Evolutionary conservation across 768 basidiomycete species (phyloP), one percentile per base, ranked within the genome.

Genomic region (Coprinopsis cinerea): DNA sequence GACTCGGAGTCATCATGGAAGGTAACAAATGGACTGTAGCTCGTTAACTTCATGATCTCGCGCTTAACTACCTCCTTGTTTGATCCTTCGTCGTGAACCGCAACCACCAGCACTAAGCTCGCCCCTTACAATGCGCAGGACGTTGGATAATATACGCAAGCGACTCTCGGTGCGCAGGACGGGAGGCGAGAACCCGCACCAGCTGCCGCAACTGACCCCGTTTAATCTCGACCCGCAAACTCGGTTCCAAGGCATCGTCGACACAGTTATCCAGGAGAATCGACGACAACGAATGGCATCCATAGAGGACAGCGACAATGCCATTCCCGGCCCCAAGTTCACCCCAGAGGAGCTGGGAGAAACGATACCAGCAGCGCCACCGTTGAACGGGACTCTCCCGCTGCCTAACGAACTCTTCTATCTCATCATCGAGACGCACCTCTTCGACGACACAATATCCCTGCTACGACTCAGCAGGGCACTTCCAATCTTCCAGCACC

Each of bases 401-500:
- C 20, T 45, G 4, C 44, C 44, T 11, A 45, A n/a, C 44, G 44
- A 45, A 32, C 4, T 45, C 25, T 45, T 45, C 27, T 27, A 45
- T 18, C 41, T 43, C 28, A 32, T 45, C 27, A 45, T 45, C 44
- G 44, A 27, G 9, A 22, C 9, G 6, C 18, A 45, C 27, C 44
- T 45, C 22, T 28, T 11, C 4, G 20, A 11, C 44, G 44, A 45
- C 13, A 32, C 18, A 4, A 14, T 45, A 4, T 15, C 44, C n/a
- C 27, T 45, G 4, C 20, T 45, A 32, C 44, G 39, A 20, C 42
- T 52, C n/a, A 41, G 25, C 17, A 39, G 25, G 22, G 51, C 51
- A 18, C 17, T 52, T 10, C 51, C 44, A 13, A 18, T 15, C 14
- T 23, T 52, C 7, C 36, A 22, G 25, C 51, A 52, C 28, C 45